These are phyloP conservation scores for Liquidambar formosana DNA, from an alignment of 164 flowering plant genomes.

Conservation along the genomic window DNA sequence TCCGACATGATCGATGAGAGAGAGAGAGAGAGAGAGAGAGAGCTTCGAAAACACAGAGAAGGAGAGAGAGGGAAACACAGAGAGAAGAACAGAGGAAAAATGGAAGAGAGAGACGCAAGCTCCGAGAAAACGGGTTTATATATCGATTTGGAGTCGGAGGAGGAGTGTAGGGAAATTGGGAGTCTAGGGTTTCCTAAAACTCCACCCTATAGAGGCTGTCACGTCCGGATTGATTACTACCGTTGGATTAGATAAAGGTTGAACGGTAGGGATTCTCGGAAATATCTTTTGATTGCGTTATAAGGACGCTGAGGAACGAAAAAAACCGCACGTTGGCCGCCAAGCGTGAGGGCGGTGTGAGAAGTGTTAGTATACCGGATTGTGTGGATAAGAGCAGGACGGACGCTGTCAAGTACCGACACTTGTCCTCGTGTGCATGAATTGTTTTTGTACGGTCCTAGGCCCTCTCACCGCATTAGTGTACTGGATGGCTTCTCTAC, in stretches of 20 bases:
- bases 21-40: not conserved
- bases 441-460: no score
- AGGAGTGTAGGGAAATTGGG: no score
- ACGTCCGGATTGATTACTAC: not conserved
- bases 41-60: not conserved
- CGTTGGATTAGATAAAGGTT: not conserved
- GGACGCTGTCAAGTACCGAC: no score
- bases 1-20: slow-evolving; percentile 49
- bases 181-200: not conserved
- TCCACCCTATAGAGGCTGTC: not conserved
- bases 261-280: not conserved
- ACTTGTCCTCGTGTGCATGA: no score
- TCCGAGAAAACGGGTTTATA: no score
- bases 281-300: not conserved
- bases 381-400: no score
- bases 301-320: not conserved
- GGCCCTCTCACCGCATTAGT: no score
- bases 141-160: no score
- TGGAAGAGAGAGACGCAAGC: not conserved
- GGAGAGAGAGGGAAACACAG: not conserved
- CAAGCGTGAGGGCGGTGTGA: no score
- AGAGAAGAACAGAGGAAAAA: not conserved
- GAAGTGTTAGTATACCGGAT: no score
- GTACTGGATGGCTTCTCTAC: no score
- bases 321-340: not conserved